Conservation (phyloP, 768 basidiomycete genomes). For the Mycena capillaripes region DNA sequence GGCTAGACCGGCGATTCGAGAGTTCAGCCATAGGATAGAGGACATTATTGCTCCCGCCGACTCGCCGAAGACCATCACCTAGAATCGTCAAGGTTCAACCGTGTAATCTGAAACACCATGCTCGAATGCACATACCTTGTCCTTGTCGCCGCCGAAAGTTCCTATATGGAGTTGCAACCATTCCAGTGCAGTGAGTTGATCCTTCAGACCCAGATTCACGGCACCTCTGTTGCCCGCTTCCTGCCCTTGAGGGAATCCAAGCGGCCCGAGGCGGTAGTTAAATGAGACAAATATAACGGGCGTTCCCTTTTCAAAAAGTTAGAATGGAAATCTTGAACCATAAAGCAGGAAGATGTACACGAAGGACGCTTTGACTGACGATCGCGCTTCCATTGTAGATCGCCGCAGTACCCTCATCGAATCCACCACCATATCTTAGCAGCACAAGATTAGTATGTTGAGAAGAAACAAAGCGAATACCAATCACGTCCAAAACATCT, state of each 20-base stretch:
- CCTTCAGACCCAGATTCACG: slow-evolving; percentile 56
- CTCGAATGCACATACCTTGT: slow-evolving; percentile 17
- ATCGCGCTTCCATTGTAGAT: slow-evolving; percentile 44
- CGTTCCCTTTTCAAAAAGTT: slow-evolving; percentile 38
- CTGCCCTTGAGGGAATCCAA: slow-evolving; percentile 59
- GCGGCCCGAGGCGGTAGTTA: slow-evolving; percentile 61
- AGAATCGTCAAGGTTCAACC: no score
- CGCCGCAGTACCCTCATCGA: slow-evolving; percentile 36
- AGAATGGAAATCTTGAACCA: not conserved
- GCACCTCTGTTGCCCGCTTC: slow-evolving; percentile 51
- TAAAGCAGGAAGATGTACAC: slow-evolving; percentile 33
- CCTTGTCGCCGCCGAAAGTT: slow-evolving; percentile 66
- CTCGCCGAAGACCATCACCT: slow-evolving; percentile 63
- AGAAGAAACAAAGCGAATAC: not conserved
- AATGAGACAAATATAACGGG: slow-evolving; percentile 61
- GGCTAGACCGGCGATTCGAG: slow-evolving; percentile 42
- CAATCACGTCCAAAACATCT: slow-evolving; percentile 36
- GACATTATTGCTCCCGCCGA: slow-evolving; percentile 64
- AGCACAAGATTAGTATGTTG: not conserved
- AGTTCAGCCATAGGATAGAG: slow-evolving; percentile 51
- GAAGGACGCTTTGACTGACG: slow-evolving; percentile 41
- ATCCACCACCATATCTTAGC: slow-evolving; percentile 41
- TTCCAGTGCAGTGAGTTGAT: slow-evolving; percentile 54
- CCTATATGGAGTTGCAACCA: slow-evolving; percentile 70
- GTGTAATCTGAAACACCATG: not conserved